A percentile compares a stretch with the other conserved stretches of the same genome.
These are phyloP conservation scores for Beauveria sp. DNA, from an alignment of 2,329 filamentous ascomycete species.

Conservation along the genomic window DNA sequence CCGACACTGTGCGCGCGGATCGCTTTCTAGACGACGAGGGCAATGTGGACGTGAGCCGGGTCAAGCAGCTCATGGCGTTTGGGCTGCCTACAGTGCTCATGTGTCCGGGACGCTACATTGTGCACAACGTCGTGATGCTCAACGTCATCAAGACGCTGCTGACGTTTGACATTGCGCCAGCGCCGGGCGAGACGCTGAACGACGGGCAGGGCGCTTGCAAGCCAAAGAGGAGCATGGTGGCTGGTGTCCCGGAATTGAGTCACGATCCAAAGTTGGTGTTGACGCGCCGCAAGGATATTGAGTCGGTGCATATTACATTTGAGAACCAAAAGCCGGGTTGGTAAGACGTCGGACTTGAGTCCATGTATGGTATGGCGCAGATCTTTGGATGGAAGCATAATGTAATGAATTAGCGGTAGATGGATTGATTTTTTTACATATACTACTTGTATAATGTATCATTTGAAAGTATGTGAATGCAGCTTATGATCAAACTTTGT, in stretches of 20 bases:
- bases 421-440: too few relatives aligned
- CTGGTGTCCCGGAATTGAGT: neutral
- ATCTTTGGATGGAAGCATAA: neutral
- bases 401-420: neutral
- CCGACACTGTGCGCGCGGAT: neutral
- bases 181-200: slow-evolving; percentile 2
- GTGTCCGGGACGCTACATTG: slow-evolving; percentile 7
- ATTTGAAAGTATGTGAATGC: too few relatives aligned
- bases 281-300: neutral
- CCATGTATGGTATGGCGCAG: neutral
- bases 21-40: neutral
- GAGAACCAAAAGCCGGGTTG: slow-evolving; percentile 8
- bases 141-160: slow-evolving; percentile 8
- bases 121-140: slow-evolving; percentile 8
- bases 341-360: neutral
- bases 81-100: slow-evolving; percentile 8
- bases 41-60: neutral
- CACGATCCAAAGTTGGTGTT: neutral
- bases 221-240: slow-evolving; percentile 1
- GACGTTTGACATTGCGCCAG: slow-evolving; percentile 4
- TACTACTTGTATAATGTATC: too few relatives aligned
- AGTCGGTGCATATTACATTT: neutral
- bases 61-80: slow-evolving; percentile 3
- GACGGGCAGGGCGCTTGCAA: neutral
- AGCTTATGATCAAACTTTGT: too few relatives aligned